These are phyloP conservation scores for Zelonia costaricensis DNA, from an alignment of 208 protist genomes.

Conservation along the genomic window DNA sequence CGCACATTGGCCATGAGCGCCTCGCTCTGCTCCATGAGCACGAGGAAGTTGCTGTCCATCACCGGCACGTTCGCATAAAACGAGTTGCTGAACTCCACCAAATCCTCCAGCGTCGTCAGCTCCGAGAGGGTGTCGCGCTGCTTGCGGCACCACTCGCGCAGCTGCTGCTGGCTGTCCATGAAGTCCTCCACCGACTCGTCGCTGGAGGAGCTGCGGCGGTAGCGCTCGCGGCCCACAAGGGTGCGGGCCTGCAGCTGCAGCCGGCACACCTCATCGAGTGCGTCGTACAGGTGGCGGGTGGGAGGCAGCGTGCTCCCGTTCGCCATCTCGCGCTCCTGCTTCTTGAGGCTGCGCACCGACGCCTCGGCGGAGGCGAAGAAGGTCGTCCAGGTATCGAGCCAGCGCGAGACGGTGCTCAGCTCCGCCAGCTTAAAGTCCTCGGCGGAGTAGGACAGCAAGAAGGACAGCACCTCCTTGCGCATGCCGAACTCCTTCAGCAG, in stretches of 20 bases:
- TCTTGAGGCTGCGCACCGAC: conserved; percentile 40
- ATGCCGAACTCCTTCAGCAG: conserved; percentile 50
- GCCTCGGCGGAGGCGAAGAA: conserved; percentile 43
- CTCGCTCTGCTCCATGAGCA: conserved; percentile 78
- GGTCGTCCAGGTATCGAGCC: conserved; percentile 65
- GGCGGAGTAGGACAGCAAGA: conserved; percentile 46
- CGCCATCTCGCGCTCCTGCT: conserved; percentile 29
- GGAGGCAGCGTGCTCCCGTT: conserved; percentile 22
- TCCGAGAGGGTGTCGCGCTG: conserved; percentile 66
- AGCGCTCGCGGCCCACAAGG: conserved; percentile 68
- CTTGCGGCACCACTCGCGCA: conserved; percentile 82
- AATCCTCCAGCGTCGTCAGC: conserved; percentile 45
- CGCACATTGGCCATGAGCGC: conserved; percentile 42
- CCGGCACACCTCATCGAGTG: conserved; percentile 62
- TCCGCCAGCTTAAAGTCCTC: conserved; percentile 50
- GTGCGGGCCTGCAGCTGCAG: conserved; percentile 74
- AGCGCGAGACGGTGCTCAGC: conserved; percentile 45
- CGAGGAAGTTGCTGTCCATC: conserved; percentile 89
- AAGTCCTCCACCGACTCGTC: conserved; percentile 64
- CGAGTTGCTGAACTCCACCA: conserved; percentile 71
- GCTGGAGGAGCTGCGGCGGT: conserved; percentile 44
- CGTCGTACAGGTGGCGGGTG: conserved; percentile 47
- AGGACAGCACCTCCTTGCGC: conserved; percentile 51
- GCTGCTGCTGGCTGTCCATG: conserved; percentile 61
- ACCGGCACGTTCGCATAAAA: conserved; percentile 75